Base-by-base conservation (phyloP, 2,329 filamentous ascomycete species). In the Fusarium sp. region DNA sequence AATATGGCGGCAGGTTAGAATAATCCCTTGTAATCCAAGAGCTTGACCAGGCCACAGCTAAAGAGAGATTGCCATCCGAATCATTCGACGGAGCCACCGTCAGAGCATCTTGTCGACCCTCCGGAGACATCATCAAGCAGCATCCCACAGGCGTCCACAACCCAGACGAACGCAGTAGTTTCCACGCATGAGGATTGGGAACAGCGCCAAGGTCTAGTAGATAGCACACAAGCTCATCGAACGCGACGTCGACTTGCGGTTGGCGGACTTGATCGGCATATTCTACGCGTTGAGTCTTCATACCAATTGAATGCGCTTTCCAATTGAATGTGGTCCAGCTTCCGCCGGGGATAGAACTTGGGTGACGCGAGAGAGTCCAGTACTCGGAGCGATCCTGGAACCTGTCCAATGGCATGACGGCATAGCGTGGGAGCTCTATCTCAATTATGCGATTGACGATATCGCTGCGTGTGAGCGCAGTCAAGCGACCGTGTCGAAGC, bases 311-410 rank as follows among this genome's bases (percentile, higher is more conserved):
- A 66, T 89, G 83, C n/a, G 84, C 84, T 70, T 84, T 85, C 88
- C 89, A 91, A 75, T 90, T 86, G 74, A 91, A 89, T 0, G 84
- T 85, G 0, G 88, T 89, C 88, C 88, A 91, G 28, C 81, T 84
- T 1, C 89, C 89, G 4, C 89, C 89, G 1, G 85, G 85, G 43
- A 89, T 84, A 14, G 76, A 78, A 46, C 84, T 86, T 0, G 84
- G 83, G 53, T 84, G 79, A 3, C 80, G 75, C 39, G 83, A 83
- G 5, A 88, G 78, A 15, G 79, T 78, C 86, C 89, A 91, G 77
- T 91, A 91, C 50, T 86, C 81, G 1, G 81, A 76, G 14, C 84
- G 81, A 51, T 86, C 77, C 63, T 79, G 77, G 61, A 84, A 83
- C 24, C 88, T 82, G 66, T 89, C 85, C 70, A 86, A 80, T 0